Evolutionary conservation across 306 rosid species (phyloP).

Genomic region (Malus domestica): ASM211411v1 NC_041799.1:29152001-29152500

Average conservation of each 20-base stretch:
- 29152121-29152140: conserved; percentile 67
- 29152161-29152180: conserved; percentile 9
- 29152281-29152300: background rate
- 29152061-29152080: conserved; percentile 57
- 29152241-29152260: background rate
- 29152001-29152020: conserved; percentile 50
- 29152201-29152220: background rate
- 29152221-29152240: background rate
- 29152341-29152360: background rate
- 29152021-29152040: conserved; percentile 46
- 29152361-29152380: background rate
- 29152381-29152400: background rate
- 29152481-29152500: too few species aligned
- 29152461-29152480: too few species aligned
- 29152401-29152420: background rate
- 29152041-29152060: conserved; percentile 49
- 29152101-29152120: conserved; percentile 27
- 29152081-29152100: conserved; percentile 43
- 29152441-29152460: background rate
- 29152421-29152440: background rate
- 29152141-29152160: conserved; percentile 75
- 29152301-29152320: background rate
- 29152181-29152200: conserved; percentile 16
- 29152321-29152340: background rate
- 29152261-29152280: background rate